A percentile compares a stretch with the other conserved stretches of the same genome.
phyloP scores from a whole-genome alignment of 2,329 filamentous ascomycete species.

The Fusarium dimerum region DNA sequence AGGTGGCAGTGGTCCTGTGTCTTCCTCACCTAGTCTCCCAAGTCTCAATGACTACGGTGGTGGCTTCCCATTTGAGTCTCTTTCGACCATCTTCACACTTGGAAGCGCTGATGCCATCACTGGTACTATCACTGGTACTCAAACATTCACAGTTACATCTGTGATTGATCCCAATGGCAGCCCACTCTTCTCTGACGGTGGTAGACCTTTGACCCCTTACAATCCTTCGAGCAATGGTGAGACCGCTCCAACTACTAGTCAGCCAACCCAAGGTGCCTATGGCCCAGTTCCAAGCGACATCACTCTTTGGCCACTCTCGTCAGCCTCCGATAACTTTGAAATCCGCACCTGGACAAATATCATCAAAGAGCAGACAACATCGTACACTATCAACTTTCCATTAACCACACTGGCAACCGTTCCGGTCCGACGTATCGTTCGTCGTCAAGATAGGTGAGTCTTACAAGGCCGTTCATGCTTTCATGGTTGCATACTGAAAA shows the following conservation, averaged over 20 bases:
- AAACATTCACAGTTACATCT: constrained; percentile 26
- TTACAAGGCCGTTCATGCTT: neutral
- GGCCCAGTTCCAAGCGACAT: constrained; percentile 21
- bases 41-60: constrained; percentile 31
- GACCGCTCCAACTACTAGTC: constrained; percentile 15
- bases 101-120: constrained; percentile 18
- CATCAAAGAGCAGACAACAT: constrained; percentile 40
- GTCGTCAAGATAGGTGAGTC: constrained; percentile 33
- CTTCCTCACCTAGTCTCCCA: constrained; percentile 16
- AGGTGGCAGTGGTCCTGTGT: constrained; percentile 3
- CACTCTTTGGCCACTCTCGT: constrained; percentile 26
- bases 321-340: constrained; percentile 27
- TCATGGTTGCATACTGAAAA: constrained; percentile 9
- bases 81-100: constrained; percentile 21
- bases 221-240: constrained; percentile 10
- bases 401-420: constrained; percentile 39
- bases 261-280: constrained; percentile 24
- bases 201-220: constrained; percentile 18
- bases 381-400: constrained; percentile 41
- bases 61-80: constrained; percentile 8
- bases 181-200: constrained; percentile 21
- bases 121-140: constrained; percentile 26
- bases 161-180: constrained; percentile 23
- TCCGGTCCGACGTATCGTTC: constrained; percentile 28
- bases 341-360: constrained; percentile 43